Evolutionary conservation across 1,284 basidiomycete species (phyloP), one percentile per base, ranked within the genome.

Genomic region (Meripilus lineatus): DNA sequence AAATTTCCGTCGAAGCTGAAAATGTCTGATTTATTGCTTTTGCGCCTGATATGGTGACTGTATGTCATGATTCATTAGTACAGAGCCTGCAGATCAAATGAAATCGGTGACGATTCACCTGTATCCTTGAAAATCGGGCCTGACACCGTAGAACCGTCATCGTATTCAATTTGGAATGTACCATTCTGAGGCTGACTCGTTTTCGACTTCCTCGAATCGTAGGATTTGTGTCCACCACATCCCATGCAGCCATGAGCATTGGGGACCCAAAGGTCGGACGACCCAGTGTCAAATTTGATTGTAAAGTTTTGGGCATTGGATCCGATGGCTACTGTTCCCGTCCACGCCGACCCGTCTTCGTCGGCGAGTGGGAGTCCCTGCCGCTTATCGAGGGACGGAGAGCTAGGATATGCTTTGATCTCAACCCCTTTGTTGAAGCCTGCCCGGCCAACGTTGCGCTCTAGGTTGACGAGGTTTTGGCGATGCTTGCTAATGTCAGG

Each of bases 1-100:
- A 76, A 51, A 77, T 76, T n/a, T 57, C 55, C 5, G 58, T 65
- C 1, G 75, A 69, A 38, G 68, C 63, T 34, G 74, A 72, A 18
- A 75, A 50, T 13, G 63, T 58, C 55, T 71, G 69, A 24, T 58
- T 51, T 8, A 48, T 56, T 18, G 67, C 51, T 49, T 45, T 33
- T 7, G 36, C 14, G 26, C 38, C 37, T 6, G 28, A 38, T 18
- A 45, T 37, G 68, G 67, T 11, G 15, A 38, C 10, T 72, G 17
- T 45, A 15, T 13, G 38, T 7, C 72, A 40, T 15, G 38, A 15
- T 53, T n/a, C n/a, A n/a, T n/a, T n/a, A n/a, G n/a, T n/a, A n/a
- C n/a, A n/a, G n/a, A n/a, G n/a, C n/a, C n/a, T n/a, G n/a, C n/a
- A n/a, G n/a, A n/a, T n/a, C n/a, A n/a, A n/a, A n/a, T 10, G n/a